Base-by-base conservation (phyloP, 2,329 filamentous ascomycete species). In the Aureobasidium sp. region DNA sequence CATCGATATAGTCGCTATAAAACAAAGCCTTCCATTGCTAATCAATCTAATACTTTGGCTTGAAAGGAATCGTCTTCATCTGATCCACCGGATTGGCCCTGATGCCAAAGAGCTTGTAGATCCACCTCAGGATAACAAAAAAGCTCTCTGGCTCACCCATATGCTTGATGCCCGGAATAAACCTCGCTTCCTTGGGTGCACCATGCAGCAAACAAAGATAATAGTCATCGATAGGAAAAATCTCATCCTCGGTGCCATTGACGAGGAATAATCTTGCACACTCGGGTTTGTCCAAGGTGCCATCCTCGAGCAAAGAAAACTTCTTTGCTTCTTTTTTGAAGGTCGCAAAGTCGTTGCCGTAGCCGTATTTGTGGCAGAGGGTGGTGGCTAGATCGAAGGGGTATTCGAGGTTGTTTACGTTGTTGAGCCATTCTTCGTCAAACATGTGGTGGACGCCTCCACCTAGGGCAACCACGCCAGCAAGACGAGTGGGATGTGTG, bases 151-250 rank as follows among this genome's bases (percentile, higher is more conserved):
- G 79, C 70, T 81, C 79, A 1, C 79, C 79, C 79, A 81, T 81
- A 62, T 81, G 79, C 70, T 79, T 80, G 12, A 68, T 70, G 0
- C 71, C 73, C 2, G 69, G 61, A 0, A 81, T 74, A 62, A 81
- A 79, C 27, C 75, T 72, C 47, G 73, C 81, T 67, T 82, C 77
- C 71, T 85, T 85, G 1, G 80, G 77, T 22, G 73, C 68, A 0
- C 82, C 83, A 68, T 81, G 78, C 42, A 79, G 74, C 51, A 85
- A 67, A 29, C 80, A 80, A 44, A 85, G 70, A 65, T 82, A 81
- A 62, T 82, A 81, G 66, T 85, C 83, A 66, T 85, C 83, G 49
- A 85, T 82, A 0, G 83, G 83, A 70, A 86, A 85, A 52, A 86
- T 84, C 73, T 84, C 82, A 67, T 85, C 83, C 34, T 81, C 77